Base-by-base conservation (phyloP, 192 early-diverging fungal species). In the Rhizophagus prolifer region DNA sequence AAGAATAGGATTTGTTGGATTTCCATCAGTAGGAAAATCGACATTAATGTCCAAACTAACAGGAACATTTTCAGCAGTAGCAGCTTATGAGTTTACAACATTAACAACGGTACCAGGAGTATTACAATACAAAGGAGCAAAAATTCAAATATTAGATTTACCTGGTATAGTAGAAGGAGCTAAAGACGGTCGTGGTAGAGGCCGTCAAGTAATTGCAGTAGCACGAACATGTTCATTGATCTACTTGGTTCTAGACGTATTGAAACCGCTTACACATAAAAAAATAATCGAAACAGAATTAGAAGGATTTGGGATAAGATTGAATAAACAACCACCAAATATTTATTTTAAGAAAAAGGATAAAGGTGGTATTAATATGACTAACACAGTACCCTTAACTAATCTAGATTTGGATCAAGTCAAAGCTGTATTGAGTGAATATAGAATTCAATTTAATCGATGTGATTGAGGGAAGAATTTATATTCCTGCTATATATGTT, bases 141-240 rank as follows among this genome's bases (percentile, higher is more conserved):
- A 99, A 83, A 90, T 99, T 83, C 97, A 99, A 87, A 96, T 99
- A 82, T 90, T 99, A 46, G 97, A 99, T 94, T 88, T 99, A 81
- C 96, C 96, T 2, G 96, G 96, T 68, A 97, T 98, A 85, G 97
- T 98, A 67, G 95, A 99, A 83, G 97, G 97, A 97, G 97, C 97
- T 63, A 97, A 97, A 88, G 96, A 54, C 13, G 47, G 47, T 78
- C 97, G 98, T 85, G 97, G 97, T 85, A 94, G 97, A 87, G 97
- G 83, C 75, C 87, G 87, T 26, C 94, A 97, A 87, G 95, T 97
- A 78, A 95, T 97, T 86, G 93, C 94, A 31, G 97, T 99, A 7
- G 97, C 97, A 0, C 94, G 97, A 64, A 99, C 97, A 0, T 98
- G 96, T 81, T 97, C 95, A 28, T 86, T 98, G 34, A 97, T 99